Evolutionary conservation across 202 grass and related monocot species (phyloP).

Genomic region (Digitaria exilis): DNA sequence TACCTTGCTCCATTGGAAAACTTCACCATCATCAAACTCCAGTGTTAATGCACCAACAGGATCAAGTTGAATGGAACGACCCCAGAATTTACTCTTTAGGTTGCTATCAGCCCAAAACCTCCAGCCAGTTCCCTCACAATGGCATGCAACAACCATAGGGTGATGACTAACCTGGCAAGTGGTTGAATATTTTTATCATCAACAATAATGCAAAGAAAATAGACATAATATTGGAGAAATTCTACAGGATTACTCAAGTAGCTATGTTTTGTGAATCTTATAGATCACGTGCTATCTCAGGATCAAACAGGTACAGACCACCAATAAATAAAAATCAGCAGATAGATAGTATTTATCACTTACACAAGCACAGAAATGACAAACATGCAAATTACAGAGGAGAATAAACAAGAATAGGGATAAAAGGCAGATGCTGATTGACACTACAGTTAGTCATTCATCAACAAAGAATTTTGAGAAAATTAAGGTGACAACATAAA

Average conservation of each 20-base stretch:
- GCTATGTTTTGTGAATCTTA: constrained; percentile 5
- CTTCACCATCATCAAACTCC: constrained; percentile 98
- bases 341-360: background rate
- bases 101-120: constrained; percentile 98
- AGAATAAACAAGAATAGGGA: background rate
- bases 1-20: constrained; percentile 99
- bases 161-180: constrained; percentile 93
- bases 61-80: constrained; percentile 98
- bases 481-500: background rate
- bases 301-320: background rate
- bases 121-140: constrained; percentile 97
- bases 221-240: constrained; percentile 26
- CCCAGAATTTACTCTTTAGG: constrained; percentile 99
- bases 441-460: background rate
- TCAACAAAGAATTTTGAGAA: constrained; percentile 8
- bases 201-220: constrained; percentile 20
- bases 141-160: constrained; percentile 96
- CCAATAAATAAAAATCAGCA: background rate
- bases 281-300: background rate
- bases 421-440: background rate
- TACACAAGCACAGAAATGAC: background rate
- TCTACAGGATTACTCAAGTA: background rate
- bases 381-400: background rate
- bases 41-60: constrained; percentile 88
- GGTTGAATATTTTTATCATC: constrained; percentile 34